Evolutionary conservation across 164 flowering plant species (phyloP).

Genomic region (Umbellularia californica): DNA sequence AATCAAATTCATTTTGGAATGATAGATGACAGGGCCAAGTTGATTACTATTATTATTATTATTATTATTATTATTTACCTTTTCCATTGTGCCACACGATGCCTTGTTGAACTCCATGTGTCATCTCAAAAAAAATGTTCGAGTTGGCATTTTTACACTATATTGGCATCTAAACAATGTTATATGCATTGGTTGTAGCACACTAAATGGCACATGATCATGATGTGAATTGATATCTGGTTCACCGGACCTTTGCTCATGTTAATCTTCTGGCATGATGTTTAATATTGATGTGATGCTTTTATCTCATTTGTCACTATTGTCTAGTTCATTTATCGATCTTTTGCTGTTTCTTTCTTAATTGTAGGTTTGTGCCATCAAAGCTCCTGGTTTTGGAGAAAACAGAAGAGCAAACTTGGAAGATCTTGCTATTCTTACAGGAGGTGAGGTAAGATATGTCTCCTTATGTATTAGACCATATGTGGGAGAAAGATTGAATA

Average conservation of each 20-base stretch:
- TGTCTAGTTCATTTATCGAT: background rate
- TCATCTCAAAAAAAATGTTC: no score
- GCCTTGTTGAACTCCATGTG: no score
- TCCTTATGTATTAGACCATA: background rate
- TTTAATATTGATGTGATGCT: background rate
- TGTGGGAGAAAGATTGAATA: background rate
- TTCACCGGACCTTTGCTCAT: background rate
- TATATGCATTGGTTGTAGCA: background rate
- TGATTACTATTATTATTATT: no score
- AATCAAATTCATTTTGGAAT: conserved; percentile 2
- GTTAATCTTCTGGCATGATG: background rate
- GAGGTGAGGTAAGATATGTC: conserved; percentile 62
- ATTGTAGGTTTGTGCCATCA: conserved; percentile 75
- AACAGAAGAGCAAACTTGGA: conserved; percentile 71
- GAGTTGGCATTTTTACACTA: no score
- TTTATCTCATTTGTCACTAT: background rate
- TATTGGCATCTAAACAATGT: no score
- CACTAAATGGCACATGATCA: background rate
- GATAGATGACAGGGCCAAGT: background rate
- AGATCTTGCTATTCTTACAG: conserved; percentile 80
- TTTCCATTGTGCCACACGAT: background rate
- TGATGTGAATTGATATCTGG: background rate
- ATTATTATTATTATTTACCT: no score
- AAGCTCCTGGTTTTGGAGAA: conserved; percentile 95
- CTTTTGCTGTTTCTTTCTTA: conserved; percentile 9